phyloP scores from a whole-genome alignment of 2,329 filamentous ascomycete species.

The Lecanosticta acicola region DNA sequence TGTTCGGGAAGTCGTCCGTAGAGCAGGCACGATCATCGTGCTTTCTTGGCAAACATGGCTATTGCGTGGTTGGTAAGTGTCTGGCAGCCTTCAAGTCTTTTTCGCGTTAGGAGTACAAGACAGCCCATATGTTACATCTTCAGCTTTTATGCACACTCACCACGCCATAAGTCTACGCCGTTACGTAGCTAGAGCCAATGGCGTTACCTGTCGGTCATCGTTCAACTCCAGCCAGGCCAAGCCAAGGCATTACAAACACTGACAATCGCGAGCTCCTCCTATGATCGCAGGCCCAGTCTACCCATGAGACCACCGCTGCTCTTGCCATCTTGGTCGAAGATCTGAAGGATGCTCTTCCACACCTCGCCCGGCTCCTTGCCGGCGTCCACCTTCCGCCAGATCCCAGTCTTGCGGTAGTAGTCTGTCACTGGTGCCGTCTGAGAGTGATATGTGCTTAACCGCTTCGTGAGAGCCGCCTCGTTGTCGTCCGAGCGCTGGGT shows the following conservation, averaged over 20 bases:
- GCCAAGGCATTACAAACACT: slow-evolving; percentile 9
- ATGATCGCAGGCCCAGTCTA: slow-evolving; percentile 47
- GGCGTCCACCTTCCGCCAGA: slow-evolving; percentile 93
- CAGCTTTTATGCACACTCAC: slow-evolving; percentile 20
- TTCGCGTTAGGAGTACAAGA: slow-evolving; percentile 20
- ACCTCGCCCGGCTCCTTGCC: slow-evolving; percentile 93
- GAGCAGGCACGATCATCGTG: neutral
- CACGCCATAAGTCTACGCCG: slow-evolving; percentile 2
- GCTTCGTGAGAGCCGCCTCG: slow-evolving; percentile 90
- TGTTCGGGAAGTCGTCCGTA: too few species aligned
- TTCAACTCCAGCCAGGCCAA: neutral
- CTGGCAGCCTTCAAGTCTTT: slow-evolving; percentile 3
- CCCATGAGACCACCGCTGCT: slow-evolving; percentile 43
- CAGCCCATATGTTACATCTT: slow-evolving; percentile 23
- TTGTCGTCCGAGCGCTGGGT: slow-evolving; percentile 98
- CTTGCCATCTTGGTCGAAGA: slow-evolving; percentile 57
- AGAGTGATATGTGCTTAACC: slow-evolving; percentile 83
- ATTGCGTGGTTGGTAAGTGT: too few species aligned
- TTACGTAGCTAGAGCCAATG: neutral
- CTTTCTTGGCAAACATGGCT: neutral
- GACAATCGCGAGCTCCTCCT: slow-evolving; percentile 11
- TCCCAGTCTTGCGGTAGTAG: slow-evolving; percentile 96
- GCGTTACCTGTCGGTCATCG: slow-evolving; percentile 1
- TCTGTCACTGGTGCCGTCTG: slow-evolving; percentile 89
- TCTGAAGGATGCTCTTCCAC: slow-evolving; percentile 84